A percentile compares a stretch with the other conserved stretches of the same genome.
phyloP scores from a whole-genome alignment of 495 filamentous ascomycete genomes.

The Annulohypoxylon maeteangense region DNA sequence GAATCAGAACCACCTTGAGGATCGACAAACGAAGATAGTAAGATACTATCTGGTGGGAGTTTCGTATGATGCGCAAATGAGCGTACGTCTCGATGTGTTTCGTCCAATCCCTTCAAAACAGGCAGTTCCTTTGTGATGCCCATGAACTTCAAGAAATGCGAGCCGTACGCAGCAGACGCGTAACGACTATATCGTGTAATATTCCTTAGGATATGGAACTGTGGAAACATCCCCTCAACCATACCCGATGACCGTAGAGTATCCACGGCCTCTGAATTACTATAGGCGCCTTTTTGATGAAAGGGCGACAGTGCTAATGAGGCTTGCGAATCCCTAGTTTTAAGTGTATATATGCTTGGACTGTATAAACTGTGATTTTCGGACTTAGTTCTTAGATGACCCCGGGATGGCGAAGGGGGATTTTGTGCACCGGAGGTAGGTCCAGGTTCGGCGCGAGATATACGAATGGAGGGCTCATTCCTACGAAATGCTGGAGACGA shows the following conservation, averaged over 20 bases:
- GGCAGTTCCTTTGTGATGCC: constrained; percentile 67
- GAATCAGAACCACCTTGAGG: constrained; percentile 77
- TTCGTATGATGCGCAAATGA: constrained; percentile 78
- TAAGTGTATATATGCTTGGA: constrained; percentile 77
- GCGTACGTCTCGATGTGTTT: constrained; percentile 72
- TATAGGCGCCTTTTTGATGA: constrained; percentile 63
- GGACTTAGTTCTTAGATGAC: constrained; percentile 49
- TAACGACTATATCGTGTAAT: constrained; percentile 81
- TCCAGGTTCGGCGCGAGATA: constrained; percentile 61
- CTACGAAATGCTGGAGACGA: constrained; percentile 59
- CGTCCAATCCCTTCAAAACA: constrained; percentile 56
- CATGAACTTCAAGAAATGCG: constrained; percentile 75
- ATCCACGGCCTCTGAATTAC: constrained; percentile 65
- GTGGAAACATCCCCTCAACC: constrained; percentile 73
- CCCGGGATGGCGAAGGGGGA: constrained; percentile 26
- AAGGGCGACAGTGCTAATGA: constrained; percentile 70
- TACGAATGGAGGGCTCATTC: constrained; percentile 61
- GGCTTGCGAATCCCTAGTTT: constrained; percentile 70
- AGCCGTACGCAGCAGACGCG: constrained; percentile 79
- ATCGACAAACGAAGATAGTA: constrained; percentile 81
- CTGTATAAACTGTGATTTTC: constrained; percentile 46
- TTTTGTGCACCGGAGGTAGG: constrained; percentile 49
- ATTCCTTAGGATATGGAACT: constrained; percentile 73
- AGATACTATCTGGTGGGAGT: constrained; percentile 72
- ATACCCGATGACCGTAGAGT: constrained; percentile 66